Evolutionary conservation across 768 basidiomycete genomes (phyloP), one percentile per base, ranked within the genome.

Genomic region (Xerocomellus amylosporus): DNA sequence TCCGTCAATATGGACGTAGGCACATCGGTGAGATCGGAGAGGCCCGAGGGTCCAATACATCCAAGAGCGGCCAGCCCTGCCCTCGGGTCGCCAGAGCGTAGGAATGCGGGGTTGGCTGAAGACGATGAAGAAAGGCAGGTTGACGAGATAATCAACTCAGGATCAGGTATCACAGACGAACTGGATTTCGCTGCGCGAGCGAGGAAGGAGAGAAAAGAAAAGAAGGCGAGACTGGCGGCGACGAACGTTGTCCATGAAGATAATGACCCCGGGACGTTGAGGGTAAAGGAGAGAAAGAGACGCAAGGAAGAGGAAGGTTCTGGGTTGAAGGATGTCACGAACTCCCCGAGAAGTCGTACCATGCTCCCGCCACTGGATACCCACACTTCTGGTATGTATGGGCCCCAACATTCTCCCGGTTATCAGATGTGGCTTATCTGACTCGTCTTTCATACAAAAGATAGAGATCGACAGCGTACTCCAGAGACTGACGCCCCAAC

Each of bases 21-120:
- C 28, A 55, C 34, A 58, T 71, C 55, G 55, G 47, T 53, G 71
- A 70, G 15, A 58, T 69, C 55, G 46, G 65, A 55, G 50, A 59
- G 54, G 44, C 49, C 20, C 0, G 75, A 75, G 14, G 64, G 73
- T 15, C 60, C 77, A 22, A 64, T 77, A 22, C 75, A 75, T 17
- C 83, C 78, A 9, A 78, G 86, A 53, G 79, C 84, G 24, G 75
- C 82, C 1, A 88, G 86, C 58, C 87, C 87, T 3, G 84, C 85
- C 2, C 83, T 85, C 59, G 87, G 84, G 7, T 86, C 83, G 2
- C 84, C 85, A 30, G 61, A 75, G 20, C 77, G 82, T 42, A 71
- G 79, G 58, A 77, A 78, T 53, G 82, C 83, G 13, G 83, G 77
- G 0, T 64, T 81, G 10, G 83, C 79, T 5, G 82, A 81, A 53